A percentile compares a stretch with the other conserved stretches of the same genome.
Evolutionary conservation across 305 asterid genomes (phyloP).

Genomic region (Fraxinus latifolia): DNA sequence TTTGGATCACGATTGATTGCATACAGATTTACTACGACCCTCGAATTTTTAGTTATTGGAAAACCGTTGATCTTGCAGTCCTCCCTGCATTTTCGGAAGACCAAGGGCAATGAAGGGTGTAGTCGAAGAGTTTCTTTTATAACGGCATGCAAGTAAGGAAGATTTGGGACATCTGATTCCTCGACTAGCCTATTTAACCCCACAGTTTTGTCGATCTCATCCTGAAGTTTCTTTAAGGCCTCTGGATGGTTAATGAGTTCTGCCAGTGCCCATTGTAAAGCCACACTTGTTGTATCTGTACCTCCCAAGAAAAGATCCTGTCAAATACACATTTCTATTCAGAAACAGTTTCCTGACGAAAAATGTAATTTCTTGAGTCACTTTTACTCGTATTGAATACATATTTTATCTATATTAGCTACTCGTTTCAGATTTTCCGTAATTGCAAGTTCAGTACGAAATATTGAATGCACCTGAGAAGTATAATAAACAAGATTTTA

Average conservation of each 20-base stretch:
- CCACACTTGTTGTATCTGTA: constrained; percentile 50
- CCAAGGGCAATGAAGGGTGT: constrained; percentile 47
- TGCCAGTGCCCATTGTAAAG: constrained; percentile 48
- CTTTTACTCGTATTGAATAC: background rate
- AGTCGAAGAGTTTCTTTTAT: constrained; percentile 24
- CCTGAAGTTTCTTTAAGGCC: constrained; percentile 29
- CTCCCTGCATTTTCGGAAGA: constrained; percentile 31
- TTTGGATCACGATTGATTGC: constrained; percentile 31
- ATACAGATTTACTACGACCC: constrained; percentile 14
- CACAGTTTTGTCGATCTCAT: constrained; percentile 33
- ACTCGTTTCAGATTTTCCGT: background rate
- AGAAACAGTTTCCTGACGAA: background rate
- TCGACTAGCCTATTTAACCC: constrained; percentile 34
- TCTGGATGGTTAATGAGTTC: constrained; percentile 45
- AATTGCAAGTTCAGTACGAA: background rate
- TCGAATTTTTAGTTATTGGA: constrained; percentile 28
- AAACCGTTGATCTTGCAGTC: constrained; percentile 43
- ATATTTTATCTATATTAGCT: background rate
- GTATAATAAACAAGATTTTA: background rate
- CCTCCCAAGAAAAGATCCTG: constrained; percentile 52
- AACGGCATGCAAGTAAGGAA: constrained; percentile 48
- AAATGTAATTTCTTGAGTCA: background rate
- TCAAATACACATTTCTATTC: background rate
- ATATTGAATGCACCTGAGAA: background rate
- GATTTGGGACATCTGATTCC: constrained; percentile 45